Percentiles rank a stretch among this genome's conserved stretches.
phyloP scores from a whole-genome alignment of 441 rosid genomes.

The Aleurites moluccanus region DNA sequence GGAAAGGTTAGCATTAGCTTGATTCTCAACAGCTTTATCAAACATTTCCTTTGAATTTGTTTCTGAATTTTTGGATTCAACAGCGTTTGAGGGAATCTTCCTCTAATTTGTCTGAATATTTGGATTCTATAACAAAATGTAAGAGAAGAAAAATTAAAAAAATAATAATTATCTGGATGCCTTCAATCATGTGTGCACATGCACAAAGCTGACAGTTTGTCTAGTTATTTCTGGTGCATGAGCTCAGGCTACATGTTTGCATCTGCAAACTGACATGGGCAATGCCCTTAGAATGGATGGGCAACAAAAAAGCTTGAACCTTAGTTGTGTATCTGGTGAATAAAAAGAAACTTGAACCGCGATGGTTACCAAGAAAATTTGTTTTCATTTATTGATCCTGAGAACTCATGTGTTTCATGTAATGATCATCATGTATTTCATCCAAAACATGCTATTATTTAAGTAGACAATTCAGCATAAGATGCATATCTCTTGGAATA shows the following conservation, averaged over 20 bases:
- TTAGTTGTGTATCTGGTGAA: background rate
- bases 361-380: background rate
- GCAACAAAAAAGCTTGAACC: background rate
- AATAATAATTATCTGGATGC: background rate
- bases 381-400: background rate
- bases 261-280: background rate
- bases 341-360: background rate
- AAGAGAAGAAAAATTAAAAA: background rate
- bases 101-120: background rate
- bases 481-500: background rate
- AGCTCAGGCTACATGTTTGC: background rate
- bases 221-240: background rate
- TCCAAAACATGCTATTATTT: background rate
- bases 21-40: slow-evolving; percentile 9
- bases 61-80: background rate
- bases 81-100: background rate
- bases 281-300: background rate
- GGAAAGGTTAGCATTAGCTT: slow-evolving; percentile 56
- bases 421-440: background rate
- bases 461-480: background rate
- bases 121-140: background rate
- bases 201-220: background rate
- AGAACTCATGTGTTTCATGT: background rate
- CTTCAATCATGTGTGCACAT: background rate
- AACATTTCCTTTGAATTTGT: background rate